phyloP scores from a whole-genome alignment of 805 yeast genomes.

The Allodekkera sacchari region DNA sequence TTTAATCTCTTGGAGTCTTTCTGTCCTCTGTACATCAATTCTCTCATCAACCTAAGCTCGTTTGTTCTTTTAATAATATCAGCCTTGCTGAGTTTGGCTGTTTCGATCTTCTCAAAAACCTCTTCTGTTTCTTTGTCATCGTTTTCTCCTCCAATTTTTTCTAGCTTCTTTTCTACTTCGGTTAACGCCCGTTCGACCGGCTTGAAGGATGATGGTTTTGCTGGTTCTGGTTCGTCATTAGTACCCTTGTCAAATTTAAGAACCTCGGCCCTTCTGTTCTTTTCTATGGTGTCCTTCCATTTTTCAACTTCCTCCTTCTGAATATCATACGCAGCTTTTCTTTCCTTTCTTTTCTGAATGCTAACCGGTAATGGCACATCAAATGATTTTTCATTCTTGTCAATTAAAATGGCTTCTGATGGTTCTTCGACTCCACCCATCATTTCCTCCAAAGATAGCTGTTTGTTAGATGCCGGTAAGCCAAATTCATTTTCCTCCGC shows the following conservation, averaged over 20 bases:
- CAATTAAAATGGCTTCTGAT: conserved; percentile 7
- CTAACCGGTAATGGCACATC: conserved; percentile 81
- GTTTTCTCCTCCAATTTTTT: conserved; percentile 54
- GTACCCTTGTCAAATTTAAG: conserved; percentile 40
- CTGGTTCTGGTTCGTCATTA: conserved; percentile 42
- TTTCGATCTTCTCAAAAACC: conserved; percentile 80
- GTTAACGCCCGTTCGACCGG: conserved; percentile 39
- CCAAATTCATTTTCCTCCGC: conserved; percentile 62
- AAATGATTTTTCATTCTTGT: conserved; percentile 44
- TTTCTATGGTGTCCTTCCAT: conserved; percentile 80
- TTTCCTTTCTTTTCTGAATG: conserved; percentile 75
- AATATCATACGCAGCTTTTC: conserved; percentile 84
- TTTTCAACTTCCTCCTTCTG: conserved; percentile 78
- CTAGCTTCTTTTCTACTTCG: conserved; percentile 61
- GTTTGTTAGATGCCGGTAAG: conserved; percentile 52
- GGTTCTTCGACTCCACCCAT: conserved; percentile 41
- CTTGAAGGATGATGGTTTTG: conserved; percentile 46
- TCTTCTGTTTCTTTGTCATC: conserved; percentile 68
- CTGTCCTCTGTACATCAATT: conserved; percentile 93
- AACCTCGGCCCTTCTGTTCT: conserved; percentile 78
- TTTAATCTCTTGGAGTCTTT: conserved; percentile 83
- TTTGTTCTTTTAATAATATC: conserved; percentile 70
- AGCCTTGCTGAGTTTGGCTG: conserved; percentile 71
- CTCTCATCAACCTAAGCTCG: conserved; percentile 87
- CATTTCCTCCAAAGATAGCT: conserved; percentile 67